Conservation (phyloP, 2,329 filamentous ascomycete species). For the Claviceps capensis region DNA sequence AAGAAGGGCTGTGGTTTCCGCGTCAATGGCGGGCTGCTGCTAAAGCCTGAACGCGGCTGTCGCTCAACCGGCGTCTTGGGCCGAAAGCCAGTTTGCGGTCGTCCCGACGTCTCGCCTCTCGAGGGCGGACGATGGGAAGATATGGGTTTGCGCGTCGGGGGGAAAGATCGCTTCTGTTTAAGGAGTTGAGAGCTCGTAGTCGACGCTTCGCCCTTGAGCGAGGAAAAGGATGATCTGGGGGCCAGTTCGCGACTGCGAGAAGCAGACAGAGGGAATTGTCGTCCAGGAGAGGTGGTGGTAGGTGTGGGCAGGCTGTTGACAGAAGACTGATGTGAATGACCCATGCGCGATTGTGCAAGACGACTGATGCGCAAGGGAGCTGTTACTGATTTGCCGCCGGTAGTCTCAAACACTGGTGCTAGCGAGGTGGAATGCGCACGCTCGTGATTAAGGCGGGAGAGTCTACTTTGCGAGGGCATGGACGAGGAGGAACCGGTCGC, state of each 20-base stretch:
- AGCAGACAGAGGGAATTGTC: constrained; percentile 41
- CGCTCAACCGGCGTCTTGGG: constrained; percentile 63
- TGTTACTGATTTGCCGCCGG: constrained; percentile 59
- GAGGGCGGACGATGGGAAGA: constrained; percentile 45
- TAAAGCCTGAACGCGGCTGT: constrained; percentile 29
- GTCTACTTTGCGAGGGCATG: constrained; percentile 44
- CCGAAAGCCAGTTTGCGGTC: constrained; percentile 39
- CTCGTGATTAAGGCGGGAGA: constrained; percentile 66
- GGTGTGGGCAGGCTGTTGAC: constrained; percentile 49
- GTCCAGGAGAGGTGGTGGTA: constrained; percentile 40
- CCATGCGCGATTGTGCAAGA: constrained; percentile 52
- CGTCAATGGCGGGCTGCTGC: constrained; percentile 36
- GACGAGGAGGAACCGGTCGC: constrained; percentile 19
- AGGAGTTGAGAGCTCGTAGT: constrained; percentile 53
- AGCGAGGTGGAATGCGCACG: constrained; percentile 56
- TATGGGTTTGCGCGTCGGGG: constrained; percentile 41
- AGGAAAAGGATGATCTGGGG: constrained; percentile 38
- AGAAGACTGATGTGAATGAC: constrained; percentile 57
- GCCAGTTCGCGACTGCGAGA: constrained; percentile 48
- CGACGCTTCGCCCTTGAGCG: constrained; percentile 44
- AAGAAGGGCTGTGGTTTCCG: constrained; percentile 63
- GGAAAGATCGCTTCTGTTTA: constrained; percentile 51
- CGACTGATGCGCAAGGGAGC: constrained; percentile 37
- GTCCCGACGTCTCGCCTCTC: constrained; percentile 34
- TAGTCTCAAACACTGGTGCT: constrained; percentile 88